These are phyloP conservation scores for Alternaria sp. DNA, from an alignment of 2,329 filamentous ascomycete genomes.

Conservation along the genomic window DNA sequence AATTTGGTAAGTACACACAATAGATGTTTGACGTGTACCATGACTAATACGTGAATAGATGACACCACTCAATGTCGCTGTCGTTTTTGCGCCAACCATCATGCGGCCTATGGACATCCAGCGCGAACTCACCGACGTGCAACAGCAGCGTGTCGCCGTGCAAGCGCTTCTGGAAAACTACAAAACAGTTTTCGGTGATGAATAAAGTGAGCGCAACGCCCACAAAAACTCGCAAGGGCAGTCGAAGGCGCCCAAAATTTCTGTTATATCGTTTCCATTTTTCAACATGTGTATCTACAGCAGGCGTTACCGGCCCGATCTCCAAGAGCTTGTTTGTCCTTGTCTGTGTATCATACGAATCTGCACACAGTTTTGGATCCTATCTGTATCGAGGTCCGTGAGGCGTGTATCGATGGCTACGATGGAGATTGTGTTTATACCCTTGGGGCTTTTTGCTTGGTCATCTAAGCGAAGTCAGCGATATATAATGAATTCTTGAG, in stretches of 20 bases:
- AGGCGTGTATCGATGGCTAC: conserved; percentile 17
- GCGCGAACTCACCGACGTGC: conserved; percentile 95
- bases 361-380: conserved; percentile 13
- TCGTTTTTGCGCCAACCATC: conserved; percentile 97
- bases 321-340: not conserved
- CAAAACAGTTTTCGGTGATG: conserved; percentile 71
- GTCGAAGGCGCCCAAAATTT: not conserved
- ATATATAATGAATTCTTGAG: conserved; percentile 6
- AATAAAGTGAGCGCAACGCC: conserved; percentile 21
- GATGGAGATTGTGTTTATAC: conserved; percentile 29
- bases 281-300: conserved; percentile 9
- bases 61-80: conserved; percentile 94
- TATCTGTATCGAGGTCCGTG: conserved; percentile 15
- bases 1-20: conserved; percentile 73
- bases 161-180: conserved; percentile 94
- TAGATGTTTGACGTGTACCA: not conserved
- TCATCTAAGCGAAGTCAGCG: conserved; percentile 3
- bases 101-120: conserved; percentile 91
- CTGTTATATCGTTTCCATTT: conserved; percentile 3
- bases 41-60: conserved; percentile 62
- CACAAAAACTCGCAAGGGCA: not conserved
- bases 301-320: conserved; percentile 4
- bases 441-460: conserved; percentile 25
- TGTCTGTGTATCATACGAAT: conserved; percentile 17
- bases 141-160: conserved; percentile 87